Conservation (phyloP, 2,329 filamentous ascomycete genomes). For the Cephalotrichum gorgonifer region DNA sequence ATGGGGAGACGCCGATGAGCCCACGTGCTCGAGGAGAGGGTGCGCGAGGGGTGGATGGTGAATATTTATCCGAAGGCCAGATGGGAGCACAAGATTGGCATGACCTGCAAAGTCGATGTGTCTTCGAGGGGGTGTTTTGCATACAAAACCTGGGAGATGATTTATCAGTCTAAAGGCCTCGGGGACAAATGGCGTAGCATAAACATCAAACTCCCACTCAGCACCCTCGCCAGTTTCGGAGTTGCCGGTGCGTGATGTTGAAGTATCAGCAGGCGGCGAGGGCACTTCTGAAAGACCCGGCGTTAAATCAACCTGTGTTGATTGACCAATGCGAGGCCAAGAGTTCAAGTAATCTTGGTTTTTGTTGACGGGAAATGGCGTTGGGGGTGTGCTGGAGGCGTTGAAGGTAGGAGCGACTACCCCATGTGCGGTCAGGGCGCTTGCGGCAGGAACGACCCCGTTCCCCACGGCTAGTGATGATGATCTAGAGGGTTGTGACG, state of each 20-base stretch:
- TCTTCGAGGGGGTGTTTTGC: neutral
- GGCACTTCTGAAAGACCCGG: neutral
- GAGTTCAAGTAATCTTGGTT: too few relatives aligned
- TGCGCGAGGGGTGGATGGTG: neutral
- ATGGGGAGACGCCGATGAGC: neutral
- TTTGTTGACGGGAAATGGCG: too few relatives aligned
- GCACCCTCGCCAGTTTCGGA: neutral
- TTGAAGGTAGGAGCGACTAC: too few relatives aligned
- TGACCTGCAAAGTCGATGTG: neutral
- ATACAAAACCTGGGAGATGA: neutral
- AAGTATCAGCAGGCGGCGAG: neutral
- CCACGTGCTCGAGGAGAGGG: neutral
- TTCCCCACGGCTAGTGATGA: neutral
- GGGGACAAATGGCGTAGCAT: conserved; percentile 4
- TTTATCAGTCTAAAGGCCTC: conserved; percentile 2
- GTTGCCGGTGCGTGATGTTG: neutral
- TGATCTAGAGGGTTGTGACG: neutral
- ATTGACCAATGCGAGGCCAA: too few relatives aligned
- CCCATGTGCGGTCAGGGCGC: too few relatives aligned
- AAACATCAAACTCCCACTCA: conserved; percentile 1
- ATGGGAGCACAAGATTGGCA: neutral
- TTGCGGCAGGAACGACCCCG: too few relatives aligned
- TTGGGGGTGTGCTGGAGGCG: too few relatives aligned
- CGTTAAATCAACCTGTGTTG: neutral
- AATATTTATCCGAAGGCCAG: neutral